Evolutionary conservation across 2,329 filamentous ascomycete species (phyloP), one percentile per base, ranked within the genome.

Genomic region (Aspergillus jensenii): DNA sequence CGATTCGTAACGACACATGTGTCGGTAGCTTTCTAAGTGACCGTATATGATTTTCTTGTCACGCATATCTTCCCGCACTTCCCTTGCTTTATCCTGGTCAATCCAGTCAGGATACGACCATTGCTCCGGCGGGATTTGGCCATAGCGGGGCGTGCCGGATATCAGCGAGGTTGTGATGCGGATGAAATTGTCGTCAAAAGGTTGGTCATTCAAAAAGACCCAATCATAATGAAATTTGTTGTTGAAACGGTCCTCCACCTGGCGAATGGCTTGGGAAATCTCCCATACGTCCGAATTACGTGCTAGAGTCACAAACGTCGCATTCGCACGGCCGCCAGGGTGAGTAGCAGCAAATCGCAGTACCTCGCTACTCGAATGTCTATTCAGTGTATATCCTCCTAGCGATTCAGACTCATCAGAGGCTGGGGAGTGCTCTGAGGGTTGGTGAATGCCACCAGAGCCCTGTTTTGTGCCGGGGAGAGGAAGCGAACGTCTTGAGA

Each of bases 1-100:
- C 7, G 93, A 98, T 78, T 99, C 95, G 74, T 96, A 99, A 64
- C 95, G 91, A 79, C 95, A 99, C 95, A 99, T 99, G 82, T 99
- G 96, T 63, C 95, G 88, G 81, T 99, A 99, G 79, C 91, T 96
- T 78, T 96, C 80, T 11, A 92, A 96, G 77, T 98, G 95, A 60
- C 95, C 95, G 74, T 99, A 99, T 77, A 99, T 99, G 76, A 99
- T 96, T 81, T 97, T 96, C 73, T 88, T 87, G 74, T 91, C 85
- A 56, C 86, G 87, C 95, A 99, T 99, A 68, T 97, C 91, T 79
- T 97, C 89, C 61, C 95, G 90, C 60, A 95, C 92, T 76, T 91
- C 90, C 71, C 86, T 85, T 43, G 95, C 96, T 80, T 90, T 96
- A 52, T 97, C 90, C 78, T 96, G 90, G 73, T 99, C 95, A 70